Percentiles rank a stretch among this genome's conserved stretches.
Evolutionary conservation across 805 yeast species (phyloP).

Genomic region (Starmerella bombi): DNA sequence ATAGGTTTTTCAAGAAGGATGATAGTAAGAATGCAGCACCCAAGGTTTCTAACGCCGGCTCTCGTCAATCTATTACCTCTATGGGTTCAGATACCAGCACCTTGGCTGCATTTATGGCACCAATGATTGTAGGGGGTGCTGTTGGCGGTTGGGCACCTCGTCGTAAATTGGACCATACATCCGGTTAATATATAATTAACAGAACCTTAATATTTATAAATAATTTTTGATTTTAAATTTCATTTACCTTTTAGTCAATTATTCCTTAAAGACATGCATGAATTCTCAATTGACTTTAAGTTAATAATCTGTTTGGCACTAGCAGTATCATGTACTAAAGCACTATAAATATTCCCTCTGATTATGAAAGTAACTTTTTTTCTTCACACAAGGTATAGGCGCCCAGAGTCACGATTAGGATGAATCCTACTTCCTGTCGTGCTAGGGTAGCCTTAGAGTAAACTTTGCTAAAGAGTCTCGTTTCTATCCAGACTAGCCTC

Average conservation of each 20-base stretch:
- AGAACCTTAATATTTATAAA: too few species aligned
- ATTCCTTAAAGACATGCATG: too few species aligned
- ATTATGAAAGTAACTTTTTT: background rate
- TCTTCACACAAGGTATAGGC: constrained; percentile 22
- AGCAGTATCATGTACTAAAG: background rate
- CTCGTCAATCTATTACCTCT: constrained; percentile 12
- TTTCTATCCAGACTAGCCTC: constrained; percentile 14
- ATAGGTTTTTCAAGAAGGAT: constrained; percentile 5
- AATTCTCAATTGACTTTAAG: background rate
- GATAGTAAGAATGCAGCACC: background rate
- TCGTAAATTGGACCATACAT: too few species aligned
- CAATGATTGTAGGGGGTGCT: constrained; percentile 45
- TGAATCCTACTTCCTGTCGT: constrained; percentile 22
- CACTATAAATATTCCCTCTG: background rate
- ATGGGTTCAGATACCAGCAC: constrained; percentile 14
- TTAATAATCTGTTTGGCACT: background rate
- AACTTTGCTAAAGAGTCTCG: constrained; percentile 17
- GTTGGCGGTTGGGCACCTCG: constrained; percentile 35
- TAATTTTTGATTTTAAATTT: too few species aligned
- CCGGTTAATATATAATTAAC: too few species aligned
- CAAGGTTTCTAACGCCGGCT: background rate
- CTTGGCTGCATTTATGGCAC: constrained; percentile 32
- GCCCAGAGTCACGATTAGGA: constrained; percentile 25
- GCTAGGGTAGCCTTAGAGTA: constrained; percentile 26
- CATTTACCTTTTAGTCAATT: too few species aligned